Conservation (phyloP, 179 eudicot species). For the Kewa caespitosa region DNA sequence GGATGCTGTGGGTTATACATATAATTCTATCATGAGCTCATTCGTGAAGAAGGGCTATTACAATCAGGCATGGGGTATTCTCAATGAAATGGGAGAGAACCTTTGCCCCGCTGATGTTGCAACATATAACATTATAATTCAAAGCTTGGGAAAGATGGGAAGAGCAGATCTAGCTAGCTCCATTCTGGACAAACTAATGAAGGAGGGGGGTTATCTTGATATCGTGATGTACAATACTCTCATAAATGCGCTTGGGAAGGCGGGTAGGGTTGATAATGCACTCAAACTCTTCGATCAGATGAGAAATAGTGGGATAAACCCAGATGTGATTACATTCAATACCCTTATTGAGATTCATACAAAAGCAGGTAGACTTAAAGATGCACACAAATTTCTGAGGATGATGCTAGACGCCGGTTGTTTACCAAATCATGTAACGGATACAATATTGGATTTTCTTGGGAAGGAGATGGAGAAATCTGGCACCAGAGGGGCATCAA, state of each 20-base stretch:
- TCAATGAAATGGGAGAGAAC: conserved; percentile 69
- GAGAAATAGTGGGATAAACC: conserved; percentile 72
- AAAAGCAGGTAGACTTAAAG: conserved; percentile 61
- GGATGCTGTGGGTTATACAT: conserved; percentile 70
- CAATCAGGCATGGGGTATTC: conserved; percentile 71
- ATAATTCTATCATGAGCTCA: conserved; percentile 78
- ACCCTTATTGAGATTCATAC: conserved; percentile 78
- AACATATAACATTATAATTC: conserved; percentile 78
- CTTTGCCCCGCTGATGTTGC: conserved; percentile 71
- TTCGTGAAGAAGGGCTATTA: conserved; percentile 89
- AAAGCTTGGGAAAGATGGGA: conserved; percentile 86
- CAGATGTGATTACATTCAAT: conserved; percentile 84
- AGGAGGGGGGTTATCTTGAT: conserved; percentile 84
- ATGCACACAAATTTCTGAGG: conserved; percentile 66
- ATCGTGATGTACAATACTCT: conserved; percentile 90
- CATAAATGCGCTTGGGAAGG: conserved; percentile 84
- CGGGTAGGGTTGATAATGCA: conserved; percentile 72
- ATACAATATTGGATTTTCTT: conserved; percentile 68
- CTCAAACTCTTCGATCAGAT: conserved; percentile 65
- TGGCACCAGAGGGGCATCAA: conserved; percentile 44
- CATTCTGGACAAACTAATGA: conserved; percentile 58
- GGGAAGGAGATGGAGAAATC: conserved; percentile 66
- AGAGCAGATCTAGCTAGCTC: conserved; percentile 74
- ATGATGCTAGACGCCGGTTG: conserved; percentile 95
- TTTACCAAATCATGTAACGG: conserved; percentile 82